Percentiles rank a stretch among this genome's conserved stretches.
These are phyloP conservation scores for Phytopythium oedochilum DNA, from an alignment of 352 stramenopile genomes.

Conservation along the genomic window DNA sequence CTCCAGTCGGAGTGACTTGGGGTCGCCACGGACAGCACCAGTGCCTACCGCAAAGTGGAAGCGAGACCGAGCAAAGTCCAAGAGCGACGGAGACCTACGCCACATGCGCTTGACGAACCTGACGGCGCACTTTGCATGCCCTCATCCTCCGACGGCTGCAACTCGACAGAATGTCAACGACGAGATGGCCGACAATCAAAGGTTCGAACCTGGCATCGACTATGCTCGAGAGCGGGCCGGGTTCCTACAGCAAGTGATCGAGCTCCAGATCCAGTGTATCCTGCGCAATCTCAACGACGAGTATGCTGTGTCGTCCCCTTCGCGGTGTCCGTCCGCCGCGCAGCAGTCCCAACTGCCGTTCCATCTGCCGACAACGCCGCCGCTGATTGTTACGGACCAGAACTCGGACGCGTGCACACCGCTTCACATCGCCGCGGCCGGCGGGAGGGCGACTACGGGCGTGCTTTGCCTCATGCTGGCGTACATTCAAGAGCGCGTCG, in stretches of 20 bases:
- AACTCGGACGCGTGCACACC: constrained; percentile 24
- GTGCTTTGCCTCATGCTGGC: constrained; percentile 37
- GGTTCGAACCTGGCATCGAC: background rate
- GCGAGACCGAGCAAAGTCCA: constrained; percentile 31
- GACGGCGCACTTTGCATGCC: constrained; percentile 1
- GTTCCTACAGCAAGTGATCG: constrained; percentile 4
- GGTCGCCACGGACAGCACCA: background rate
- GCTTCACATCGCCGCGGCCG: constrained; percentile 38
- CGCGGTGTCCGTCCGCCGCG: background rate
- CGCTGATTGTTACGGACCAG: constrained; percentile 31
- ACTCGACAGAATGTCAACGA: background rate
- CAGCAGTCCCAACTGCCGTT: constrained; percentile 6
- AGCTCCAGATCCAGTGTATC: constrained; percentile 3
- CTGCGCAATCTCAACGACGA: background rate
- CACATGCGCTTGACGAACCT: constrained; percentile 11
- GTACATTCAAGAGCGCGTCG: constrained; percentile 19
- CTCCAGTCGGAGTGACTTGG: background rate
- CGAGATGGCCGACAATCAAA: background rate
- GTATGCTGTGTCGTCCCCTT: background rate
- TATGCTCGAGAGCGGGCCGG: background rate
- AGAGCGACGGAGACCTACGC: constrained; percentile 43
- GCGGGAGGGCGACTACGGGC: constrained; percentile 25
- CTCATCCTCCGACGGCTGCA: background rate
- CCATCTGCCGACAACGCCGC: constrained; percentile 25
- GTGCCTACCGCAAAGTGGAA: constrained; percentile 3